Evolutionary conservation across 2,329 filamentous ascomycete species (phyloP).

Genomic region (Alternaria gaisen): DNA sequence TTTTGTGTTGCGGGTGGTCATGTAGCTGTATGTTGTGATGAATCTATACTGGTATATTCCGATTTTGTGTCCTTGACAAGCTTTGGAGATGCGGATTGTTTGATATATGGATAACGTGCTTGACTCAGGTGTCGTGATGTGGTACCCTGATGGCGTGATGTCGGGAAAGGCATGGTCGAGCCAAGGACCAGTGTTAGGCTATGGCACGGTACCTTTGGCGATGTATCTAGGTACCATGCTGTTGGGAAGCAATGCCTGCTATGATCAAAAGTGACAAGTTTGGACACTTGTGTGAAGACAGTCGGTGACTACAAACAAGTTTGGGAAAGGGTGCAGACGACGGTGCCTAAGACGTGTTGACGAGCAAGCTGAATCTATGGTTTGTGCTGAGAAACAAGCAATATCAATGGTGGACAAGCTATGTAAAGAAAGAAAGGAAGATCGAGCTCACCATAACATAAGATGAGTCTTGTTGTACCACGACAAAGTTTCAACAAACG

Average conservation of each 20-base stretch:
- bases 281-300: not conserved
- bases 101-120: conserved; percentile 1
- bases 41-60: conserved; percentile 10
- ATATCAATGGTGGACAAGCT: not conserved
- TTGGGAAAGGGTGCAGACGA: not conserved
- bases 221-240: not conserved
- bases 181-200: not conserved
- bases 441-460: not conserved
- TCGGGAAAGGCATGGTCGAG: not conserved
- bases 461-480: not conserved
- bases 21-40: not conserved
- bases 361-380: not conserved
- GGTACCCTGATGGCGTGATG: conserved; percentile 33
- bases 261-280: not conserved
- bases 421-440: not conserved
- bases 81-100: not conserved
- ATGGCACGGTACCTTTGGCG: no score
- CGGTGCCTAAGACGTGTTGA: not conserved
- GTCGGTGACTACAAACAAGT: not conserved
- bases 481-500: not conserved
- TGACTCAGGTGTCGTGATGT: conserved; percentile 3
- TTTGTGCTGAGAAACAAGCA: not conserved
- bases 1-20: conserved; percentile 13
- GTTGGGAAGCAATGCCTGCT: not conserved
- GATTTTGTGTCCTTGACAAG: not conserved